Base-by-base conservation (phyloP, 2,329 filamentous ascomycete species). In the Aspergillus sp. region DNA sequence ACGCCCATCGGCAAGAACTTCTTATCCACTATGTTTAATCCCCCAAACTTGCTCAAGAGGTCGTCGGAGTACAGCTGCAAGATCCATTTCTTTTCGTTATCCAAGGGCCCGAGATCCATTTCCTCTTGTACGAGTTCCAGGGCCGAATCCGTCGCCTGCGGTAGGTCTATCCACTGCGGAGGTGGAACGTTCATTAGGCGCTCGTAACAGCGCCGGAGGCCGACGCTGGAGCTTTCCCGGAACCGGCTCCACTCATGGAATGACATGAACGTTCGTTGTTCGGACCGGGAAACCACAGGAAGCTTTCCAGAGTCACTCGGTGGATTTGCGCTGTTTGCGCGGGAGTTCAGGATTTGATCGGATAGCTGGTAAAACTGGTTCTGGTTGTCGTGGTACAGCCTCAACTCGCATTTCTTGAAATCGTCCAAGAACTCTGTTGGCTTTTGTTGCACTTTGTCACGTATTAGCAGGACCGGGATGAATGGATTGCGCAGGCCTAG, bases 401-500 rank as follows among this genome's bases (percentile, higher is more conserved):
- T 48, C 7, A 38, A 47, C 41, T 68, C 63, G 0, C 38, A 3
- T n/a, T 55, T 42, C 12, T 61, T 49, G 39, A 57, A 67, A 2
- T 51, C 41, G 2, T 52, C 39, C 26, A 67, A 44, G 6, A 56
- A 48, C 6, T 59, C 48, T 1, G 53, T 41, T 2, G 65, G 64
- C 1, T 57, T 50, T 4, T 48, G 45, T n/a, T 47, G 48, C 1
- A 61, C 48, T 3, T 53, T 43, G 3, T 69, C 57, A 40, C 66
- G 63, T 36, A 69, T 58, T 4, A 69, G 57, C 42, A 74, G 65
- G 9, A 70, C 57, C 1, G 61, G 53, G 19, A 75, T 60, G 53
- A 75, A 73, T 0, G 73, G 74, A 50, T 75, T 76, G 4, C 66
- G 65, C 3, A 76, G 56, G 0, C 67, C 72, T 0, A 77, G 63